Base-by-base conservation (phyloP, 192 early-diverging fungal species). In the Backusella circina region DNA sequence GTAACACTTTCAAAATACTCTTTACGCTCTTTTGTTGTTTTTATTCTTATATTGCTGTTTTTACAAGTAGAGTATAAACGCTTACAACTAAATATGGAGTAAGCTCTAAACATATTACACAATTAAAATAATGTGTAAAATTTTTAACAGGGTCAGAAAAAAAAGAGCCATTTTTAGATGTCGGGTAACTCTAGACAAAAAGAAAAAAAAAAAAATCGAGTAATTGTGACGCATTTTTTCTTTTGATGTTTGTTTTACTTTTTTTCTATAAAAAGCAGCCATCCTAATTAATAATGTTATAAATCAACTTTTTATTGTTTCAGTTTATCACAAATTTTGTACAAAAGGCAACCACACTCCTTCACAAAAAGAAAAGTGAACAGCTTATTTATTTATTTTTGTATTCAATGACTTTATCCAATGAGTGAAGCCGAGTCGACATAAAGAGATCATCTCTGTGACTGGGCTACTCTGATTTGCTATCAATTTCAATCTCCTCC, bases 11-110 rank as follows among this genome's bases (percentile, higher is more conserved):
- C 30, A 73, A 75, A 65, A 73, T 84, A 64, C 0, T 77, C 70
- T 50, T 72, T 71, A 13, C 76, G 57, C 26, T 77, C 76, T 72
- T 77, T 77, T 2, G 54, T 33, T 3, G 76, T 72, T n/a, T 77
- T 77, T 50, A 66, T 31, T 32, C 32, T 61, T 61, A 26, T 13
- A 2, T 28, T 30, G 12, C 2, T 28, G 54, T 1, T 28, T 61
- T 23, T 12, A 61, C 8, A 28, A 28, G 54, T 61, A 12, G 54
- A 61, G 3, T 26, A 61, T 61, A 61, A 61, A 9, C 54, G 54
- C 26, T 28, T 61, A 28, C 54, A 28, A 13, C 23, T 61, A 61
- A 61, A 61, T 26, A 61, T 26, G 26, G 10, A 9, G 23, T 28
- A 28, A 13, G 8, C 28, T 61, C 21, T 61, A 28, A 61, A 12